Evolutionary conservation across 306 rosid genomes (phyloP), one percentile per base, ranked within the genome.

Genomic region (Prunus mira): DNA sequence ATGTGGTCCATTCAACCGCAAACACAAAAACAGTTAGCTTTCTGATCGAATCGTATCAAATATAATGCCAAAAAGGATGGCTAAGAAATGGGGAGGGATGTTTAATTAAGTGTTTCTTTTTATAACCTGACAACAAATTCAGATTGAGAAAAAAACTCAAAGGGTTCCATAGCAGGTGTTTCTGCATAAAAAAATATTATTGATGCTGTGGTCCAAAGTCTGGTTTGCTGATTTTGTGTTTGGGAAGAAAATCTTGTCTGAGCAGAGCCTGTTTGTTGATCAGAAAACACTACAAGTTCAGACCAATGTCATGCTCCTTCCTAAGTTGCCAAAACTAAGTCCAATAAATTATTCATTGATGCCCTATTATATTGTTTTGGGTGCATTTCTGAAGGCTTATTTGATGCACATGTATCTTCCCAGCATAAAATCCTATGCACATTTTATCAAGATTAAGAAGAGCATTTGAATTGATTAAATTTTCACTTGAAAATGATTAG

Each of bases 1-100:
- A 78, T 71, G 73, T 70, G 76, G 76, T 7, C 43, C 41, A 22
- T 25, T 27, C 41, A 73, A 47, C 30, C 1, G 38, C 77, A 71
- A 30, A 19, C 12, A 68, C 24, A 47, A 49, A 51, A 17, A 10
- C 22, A 70, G 49, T 9, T 18, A 51, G n/a, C 67, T 61, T 12
- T 58, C 46, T 20, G 41, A 24, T 73, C 45, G 6, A 60, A 41
- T 38, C 67, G 46, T 14, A 43, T 46, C 7, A 11, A 71, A 8
- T 64, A 64, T 32, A 17, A 32, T 27, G 14, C 47, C 13, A 32
- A 32, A 64, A 17, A 32, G n/a, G 30, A 61, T 7, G 12, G 1
- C 18, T 18, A 64, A 0, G 13, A 64, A 30, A 32, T 64, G 68
- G 34, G 12, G 6, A 61, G 1, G 66, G 10, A 15, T 18, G 19